A percentile compares a stretch with the other conserved stretches of the same genome.
Conservation (phyloP, 306 rosid species). For the Carpinus viminea region DNA sequence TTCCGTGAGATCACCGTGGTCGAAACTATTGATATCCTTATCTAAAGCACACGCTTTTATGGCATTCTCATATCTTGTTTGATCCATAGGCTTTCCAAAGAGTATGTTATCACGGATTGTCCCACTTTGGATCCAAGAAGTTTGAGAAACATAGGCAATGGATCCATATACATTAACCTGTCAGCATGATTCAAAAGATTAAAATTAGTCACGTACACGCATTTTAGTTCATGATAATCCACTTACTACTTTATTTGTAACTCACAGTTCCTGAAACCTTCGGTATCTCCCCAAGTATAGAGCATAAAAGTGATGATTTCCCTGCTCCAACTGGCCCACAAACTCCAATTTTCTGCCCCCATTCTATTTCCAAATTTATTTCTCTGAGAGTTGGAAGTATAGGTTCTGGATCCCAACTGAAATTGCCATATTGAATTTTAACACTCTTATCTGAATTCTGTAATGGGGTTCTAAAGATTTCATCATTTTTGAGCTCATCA, state of each 20-base stretch:
- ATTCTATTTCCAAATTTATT: slow-evolving; percentile 28
- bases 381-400: slow-evolving; percentile 34
- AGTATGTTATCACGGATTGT: slow-evolving; percentile 57
- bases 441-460: slow-evolving; percentile 16
- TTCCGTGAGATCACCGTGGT: slow-evolving; percentile 57
- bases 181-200: neutral
- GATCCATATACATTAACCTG: slow-evolving; percentile 51
- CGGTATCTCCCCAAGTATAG: slow-evolving; percentile 55
- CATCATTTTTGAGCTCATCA: slow-evolving; percentile 38
- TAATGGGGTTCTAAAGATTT: slow-evolving; percentile 1
- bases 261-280: slow-evolving; percentile 53
- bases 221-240: neutral
- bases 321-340: slow-evolving; percentile 63
- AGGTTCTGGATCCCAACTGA: slow-evolving; percentile 45
- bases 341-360: slow-evolving; percentile 47
- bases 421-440: slow-evolving; percentile 31
- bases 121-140: slow-evolving; percentile 63
- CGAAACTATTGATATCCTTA: slow-evolving; percentile 41
- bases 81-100: slow-evolving; percentile 50
- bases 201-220: neutral
- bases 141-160: slow-evolving; percentile 56
- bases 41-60: slow-evolving; percentile 52
- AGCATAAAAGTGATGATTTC: slow-evolving; percentile 46
- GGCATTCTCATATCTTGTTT: slow-evolving; percentile 36
- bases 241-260: neutral